Percentiles rank a stretch among this genome's conserved stretches.
These are phyloP conservation scores for Gamarada debralockiae DNA, from an alignment of 495 filamentous ascomycete species.

Conservation along the genomic window DNA sequence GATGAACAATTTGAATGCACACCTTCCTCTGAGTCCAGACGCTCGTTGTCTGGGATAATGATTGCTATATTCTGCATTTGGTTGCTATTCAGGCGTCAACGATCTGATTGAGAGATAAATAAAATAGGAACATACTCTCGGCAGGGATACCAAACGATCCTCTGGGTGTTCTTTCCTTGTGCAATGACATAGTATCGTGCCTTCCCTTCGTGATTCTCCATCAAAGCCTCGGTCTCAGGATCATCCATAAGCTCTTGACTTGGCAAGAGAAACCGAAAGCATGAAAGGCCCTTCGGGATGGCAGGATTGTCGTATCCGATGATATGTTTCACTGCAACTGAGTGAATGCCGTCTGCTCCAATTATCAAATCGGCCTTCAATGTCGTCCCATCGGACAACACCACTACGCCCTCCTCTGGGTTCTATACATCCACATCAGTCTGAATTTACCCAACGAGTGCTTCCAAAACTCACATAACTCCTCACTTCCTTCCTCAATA, in stretches of 20 bases:
- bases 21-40: not conserved
- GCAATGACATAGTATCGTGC: not conserved
- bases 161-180: not conserved
- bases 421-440: not conserved
- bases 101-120: not conserved
- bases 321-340: not conserved
- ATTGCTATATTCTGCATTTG: not conserved
- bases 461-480: not conserved
- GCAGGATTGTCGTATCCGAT: not conserved
- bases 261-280: not conserved
- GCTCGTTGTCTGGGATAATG: not conserved
- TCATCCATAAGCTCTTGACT: not conserved
- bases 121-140: not conserved
- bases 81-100: not conserved
- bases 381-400: not conserved
- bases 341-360: not conserved
- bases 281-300: not conserved
- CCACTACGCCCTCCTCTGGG: not conserved
- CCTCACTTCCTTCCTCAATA: not conserved
- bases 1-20: not conserved
- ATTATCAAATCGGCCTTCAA: not conserved
- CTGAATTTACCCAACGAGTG: not conserved
- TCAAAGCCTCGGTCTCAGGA: not conserved
- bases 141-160: conserved; percentile 1
- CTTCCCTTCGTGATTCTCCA: too few relatives aligned